Base-by-base conservation (phyloP, 306 rosid genomes). In the Sophora flavescens region DNA sequence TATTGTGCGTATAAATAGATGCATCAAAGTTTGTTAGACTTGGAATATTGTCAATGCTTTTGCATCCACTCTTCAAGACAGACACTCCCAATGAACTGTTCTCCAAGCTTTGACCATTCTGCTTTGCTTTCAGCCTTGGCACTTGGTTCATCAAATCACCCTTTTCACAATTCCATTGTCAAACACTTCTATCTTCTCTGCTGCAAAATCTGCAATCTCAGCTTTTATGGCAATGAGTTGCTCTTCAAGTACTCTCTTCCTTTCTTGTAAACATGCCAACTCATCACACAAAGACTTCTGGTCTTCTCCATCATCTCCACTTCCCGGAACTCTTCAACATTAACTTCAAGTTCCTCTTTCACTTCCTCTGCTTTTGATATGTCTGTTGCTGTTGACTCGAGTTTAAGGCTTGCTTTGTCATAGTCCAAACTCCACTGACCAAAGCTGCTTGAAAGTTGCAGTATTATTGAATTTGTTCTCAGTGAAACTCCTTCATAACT, bases 201-300 rank as follows among this genome's bases (percentile, higher is more conserved):
- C 42, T 45, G 15, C 11, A 4, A 54, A 54, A 70, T 70, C 74
- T 10, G 32, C 50, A 44, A 82, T 70, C 59, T 77, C 75, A 47
- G 53, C 42, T 56, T 65, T 77, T 7, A 77, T 50, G 44, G 75
- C 79, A 56, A 57, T 70, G 15, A 82, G 63, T 76, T 70, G 26
- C 65, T 56, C 75, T 71, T 82, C 82, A 8, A 82, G 82, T 12
- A 54, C 51, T 62, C 71, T 82, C 71, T 82, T 82, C 48, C 54
- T 44, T 63, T 70, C 75, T 2, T 53, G 42, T 41, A 76, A 57
- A 39, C 6, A 2, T 0, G 16, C 75, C 75, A 82, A 57, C 66
- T 47, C 14, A 47, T 30, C 41, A 18, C 53, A 33, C 48, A 76
- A 41, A 30, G 10, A 44, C 8, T 62, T 70, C 47, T 70, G 17